A percentile compares a stretch with the other conserved stretches of the same genome.
These are phyloP conservation scores for Mortierella sp. DNA, from an alignment of 371 early-diverging fungal genomes.

Conservation along the genomic window DNA sequence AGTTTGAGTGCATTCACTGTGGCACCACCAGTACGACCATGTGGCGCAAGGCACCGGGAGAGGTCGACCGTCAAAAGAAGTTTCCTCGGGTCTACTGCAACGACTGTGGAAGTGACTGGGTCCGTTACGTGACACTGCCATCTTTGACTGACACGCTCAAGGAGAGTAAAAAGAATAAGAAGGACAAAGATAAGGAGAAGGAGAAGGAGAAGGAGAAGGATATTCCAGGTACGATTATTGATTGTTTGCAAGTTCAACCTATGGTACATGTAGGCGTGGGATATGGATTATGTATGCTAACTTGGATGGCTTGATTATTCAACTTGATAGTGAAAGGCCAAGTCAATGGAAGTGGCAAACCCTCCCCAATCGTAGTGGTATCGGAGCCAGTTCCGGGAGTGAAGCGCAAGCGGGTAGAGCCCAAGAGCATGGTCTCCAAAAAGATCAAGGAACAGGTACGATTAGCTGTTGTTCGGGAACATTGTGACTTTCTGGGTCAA, in stretches of 20 bases:
- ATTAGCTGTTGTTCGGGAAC: not conserved
- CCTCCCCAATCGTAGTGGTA: not conserved
- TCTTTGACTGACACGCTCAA: conserved; percentile 43
- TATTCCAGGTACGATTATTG: not conserved
- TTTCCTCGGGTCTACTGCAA: conserved; percentile 74
- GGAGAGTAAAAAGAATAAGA: conserved; percentile 38
- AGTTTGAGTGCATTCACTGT: conserved; percentile 72
- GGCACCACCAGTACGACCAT: conserved; percentile 61
- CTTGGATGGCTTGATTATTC: not conserved
- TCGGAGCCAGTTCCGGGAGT: conserved; percentile 19
- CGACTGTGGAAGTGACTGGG: conserved; percentile 81
- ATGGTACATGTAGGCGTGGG: not conserved
- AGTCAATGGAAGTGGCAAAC: conserved; percentile 15
- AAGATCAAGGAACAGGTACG: conserved; percentile 51
- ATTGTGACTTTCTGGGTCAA: not conserved
- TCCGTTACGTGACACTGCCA: conserved; percentile 77
- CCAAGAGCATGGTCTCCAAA: conserved; percentile 15
- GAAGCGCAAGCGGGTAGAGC: conserved; percentile 46
- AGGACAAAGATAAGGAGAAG: conserved; percentile 31
- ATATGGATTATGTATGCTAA: not conserved
- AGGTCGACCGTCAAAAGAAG: conserved; percentile 63
- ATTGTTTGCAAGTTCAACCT: not conserved
- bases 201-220: conserved; percentile 16
- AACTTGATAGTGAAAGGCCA: conserved; percentile 24
- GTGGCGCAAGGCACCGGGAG: conserved; percentile 70